Conservation (phyloP, 2,329 filamentous ascomycete genomes). For the Hypoxylon rubiginosum region DNA sequence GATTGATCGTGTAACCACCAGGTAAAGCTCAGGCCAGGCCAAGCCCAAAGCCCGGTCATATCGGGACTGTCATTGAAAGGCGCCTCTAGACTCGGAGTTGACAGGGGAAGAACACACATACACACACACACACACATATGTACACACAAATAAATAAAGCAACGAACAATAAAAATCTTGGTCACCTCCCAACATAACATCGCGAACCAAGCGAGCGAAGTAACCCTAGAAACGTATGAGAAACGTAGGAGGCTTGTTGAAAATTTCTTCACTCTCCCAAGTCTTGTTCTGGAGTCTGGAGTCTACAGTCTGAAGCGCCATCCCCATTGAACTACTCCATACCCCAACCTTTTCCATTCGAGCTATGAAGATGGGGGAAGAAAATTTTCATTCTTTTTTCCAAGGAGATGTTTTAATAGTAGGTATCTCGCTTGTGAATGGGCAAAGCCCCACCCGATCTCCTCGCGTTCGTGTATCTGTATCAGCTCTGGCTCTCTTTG, state of each 20-base stretch:
- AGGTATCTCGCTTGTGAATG: constrained; percentile 18
- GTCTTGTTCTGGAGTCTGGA: constrained; percentile 7
- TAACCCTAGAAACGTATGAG: constrained; percentile 8
- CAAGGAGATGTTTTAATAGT: constrained; percentile 11
- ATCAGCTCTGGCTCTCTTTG: constrained; percentile 13
- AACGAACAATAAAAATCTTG: constrained; percentile 1
- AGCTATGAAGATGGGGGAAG: constrained; percentile 20
- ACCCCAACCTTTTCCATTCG: constrained; percentile 27
- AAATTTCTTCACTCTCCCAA: constrained; percentile 3
- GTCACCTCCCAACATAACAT: constrained; percentile 16
- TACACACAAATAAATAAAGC: neutral
- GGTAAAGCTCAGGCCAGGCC: constrained; percentile 8
- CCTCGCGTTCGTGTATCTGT: constrained; percentile 23
- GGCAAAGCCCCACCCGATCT: constrained; percentile 30
- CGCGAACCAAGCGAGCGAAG: constrained; percentile 17
- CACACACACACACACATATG: neutral
- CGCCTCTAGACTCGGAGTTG: constrained; percentile 18
- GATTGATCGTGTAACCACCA: constrained; percentile 31
- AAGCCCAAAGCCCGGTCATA: constrained; percentile 16
- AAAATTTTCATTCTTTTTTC: constrained; percentile 26
- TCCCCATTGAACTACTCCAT: constrained; percentile 33
- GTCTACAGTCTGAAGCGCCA: constrained; percentile 14
- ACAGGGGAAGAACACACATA: neutral
- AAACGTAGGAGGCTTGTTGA: constrained; percentile 20
- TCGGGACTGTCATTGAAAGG: constrained; percentile 27